Evolutionary conservation across 208 protist species (phyloP), one percentile per base, ranked within the genome.

Genomic region (Trypanosoma lewisi): DNA sequence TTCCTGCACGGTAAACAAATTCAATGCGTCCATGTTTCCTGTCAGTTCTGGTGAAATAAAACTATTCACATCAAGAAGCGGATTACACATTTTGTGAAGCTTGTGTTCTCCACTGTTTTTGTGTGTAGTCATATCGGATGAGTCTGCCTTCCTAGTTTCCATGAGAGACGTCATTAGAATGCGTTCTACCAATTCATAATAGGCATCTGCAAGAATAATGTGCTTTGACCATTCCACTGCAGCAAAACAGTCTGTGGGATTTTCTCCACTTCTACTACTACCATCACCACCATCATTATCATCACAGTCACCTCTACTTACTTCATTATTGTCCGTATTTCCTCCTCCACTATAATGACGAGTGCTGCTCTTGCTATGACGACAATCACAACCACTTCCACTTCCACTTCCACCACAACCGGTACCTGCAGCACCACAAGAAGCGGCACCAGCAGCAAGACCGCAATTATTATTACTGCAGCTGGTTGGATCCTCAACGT

Each of bases 131-230:
- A 12, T 8, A 51, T 3, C 27, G 0, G 25, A 12, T 11, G 11
- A n/a, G 0, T 17, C 25, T 17, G 0, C 42, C 2, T 57, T 41
- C 11, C 1, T 41, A 42, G 21, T 59, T 12, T 66, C 30, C 36
- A 19, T 30, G 51, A 63, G 30, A 57, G 67, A 42, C 63, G 70
- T 12, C 57, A 70, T 36, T 42, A 80, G 49, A 34, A 50, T 64
- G 7, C 44, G 30, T 60, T 84, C 84, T 2, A 91, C 70, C 0
- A 57, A 52, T 5, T 31, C 41, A 51, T 81, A 73, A 11, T 77
- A 54, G 33, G 78, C 75, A 21, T 87, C 84, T 0, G 74, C 55
- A 33, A 91, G 78, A 37, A 91, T 45, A 30, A 91, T 68, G 37
- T 87, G 71, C 31, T 78, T 68, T 21, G 75, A 75, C 77, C 78